phyloP scores from a whole-genome alignment of 306 rosid genomes.

The Senna siamea region DNA sequence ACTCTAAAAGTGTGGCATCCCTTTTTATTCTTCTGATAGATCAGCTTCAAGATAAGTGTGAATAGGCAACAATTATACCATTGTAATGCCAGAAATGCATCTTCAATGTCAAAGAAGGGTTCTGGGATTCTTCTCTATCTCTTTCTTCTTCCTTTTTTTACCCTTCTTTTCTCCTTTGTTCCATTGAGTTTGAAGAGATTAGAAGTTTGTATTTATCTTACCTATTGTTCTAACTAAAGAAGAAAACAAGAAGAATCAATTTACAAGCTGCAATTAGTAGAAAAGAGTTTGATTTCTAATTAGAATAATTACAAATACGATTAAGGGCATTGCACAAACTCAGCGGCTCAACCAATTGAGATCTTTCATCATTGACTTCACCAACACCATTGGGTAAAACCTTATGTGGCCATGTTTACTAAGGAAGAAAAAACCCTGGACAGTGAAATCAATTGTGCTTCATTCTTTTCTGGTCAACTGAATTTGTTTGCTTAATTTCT shows the following conservation, averaged over 20 bases:
- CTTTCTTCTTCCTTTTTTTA: neutral
- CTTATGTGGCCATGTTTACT: no score
- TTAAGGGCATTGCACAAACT: no score
- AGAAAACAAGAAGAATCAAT: constrained; percentile 20
- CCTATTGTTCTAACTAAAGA: constrained; percentile 2
- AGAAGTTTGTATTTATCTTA: neutral
- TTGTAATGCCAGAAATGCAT: constrained; percentile 42
- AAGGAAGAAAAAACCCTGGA: neutral
- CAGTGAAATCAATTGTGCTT: neutral
- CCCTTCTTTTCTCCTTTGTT: constrained; percentile 1
- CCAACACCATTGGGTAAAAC: neutral
- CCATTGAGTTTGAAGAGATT: constrained; percentile 13
- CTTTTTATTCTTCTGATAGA: constrained; percentile 34
- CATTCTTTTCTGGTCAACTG: neutral
- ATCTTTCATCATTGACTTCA: neutral
- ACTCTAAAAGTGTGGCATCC: constrained; percentile 34
- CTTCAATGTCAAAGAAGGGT: constrained; percentile 23
- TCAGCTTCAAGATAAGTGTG: constrained; percentile 38
- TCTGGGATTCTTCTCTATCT: neutral
- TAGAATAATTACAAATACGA: neutral
- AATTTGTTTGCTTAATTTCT: neutral
- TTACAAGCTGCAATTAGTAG: neutral
- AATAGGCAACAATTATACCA: constrained; percentile 29
- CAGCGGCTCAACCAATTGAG: neutral
- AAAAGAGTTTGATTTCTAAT: neutral